A percentile compares a stretch with the other conserved stretches of the same genome.
These are phyloP conservation scores for Karstenula rhodostoma DNA, from an alignment of 2,329 filamentous ascomycete genomes.

Conservation along the genomic window DNA sequence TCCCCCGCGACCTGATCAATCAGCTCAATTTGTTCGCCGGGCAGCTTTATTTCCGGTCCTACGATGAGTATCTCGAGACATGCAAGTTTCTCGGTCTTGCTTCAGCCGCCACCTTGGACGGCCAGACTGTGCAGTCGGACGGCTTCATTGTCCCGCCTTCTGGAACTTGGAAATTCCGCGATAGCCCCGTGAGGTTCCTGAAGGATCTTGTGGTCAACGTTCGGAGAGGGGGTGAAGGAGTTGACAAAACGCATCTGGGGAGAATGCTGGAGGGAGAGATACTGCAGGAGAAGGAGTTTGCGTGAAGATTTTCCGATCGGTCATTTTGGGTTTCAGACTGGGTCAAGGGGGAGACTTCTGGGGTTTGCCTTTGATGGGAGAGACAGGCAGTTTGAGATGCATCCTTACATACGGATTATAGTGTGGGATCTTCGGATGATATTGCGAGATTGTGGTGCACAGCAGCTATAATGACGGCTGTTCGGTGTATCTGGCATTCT, in stretches of 20 bases:
- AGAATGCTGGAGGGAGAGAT: slow-evolving; percentile 46
- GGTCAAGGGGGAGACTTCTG: background rate
- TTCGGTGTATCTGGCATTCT: background rate
- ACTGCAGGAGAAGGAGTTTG: slow-evolving; percentile 46
- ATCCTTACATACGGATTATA: background rate
- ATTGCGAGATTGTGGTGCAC: background rate
- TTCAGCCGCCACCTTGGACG: slow-evolving; percentile 28
- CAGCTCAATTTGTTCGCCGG: slow-evolving; percentile 73
- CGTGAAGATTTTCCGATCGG: background rate
- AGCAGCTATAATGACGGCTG: background rate
- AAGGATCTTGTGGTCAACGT: slow-evolving; percentile 44
- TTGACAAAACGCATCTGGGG: slow-evolving; percentile 57
- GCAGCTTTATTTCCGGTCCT: slow-evolving; percentile 68
- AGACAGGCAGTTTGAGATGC: background rate
- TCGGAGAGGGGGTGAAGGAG: slow-evolving; percentile 46
- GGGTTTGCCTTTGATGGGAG: background rate
- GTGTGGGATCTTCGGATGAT: background rate
- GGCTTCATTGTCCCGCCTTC: slow-evolving; percentile 46
- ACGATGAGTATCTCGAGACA: slow-evolving; percentile 61
- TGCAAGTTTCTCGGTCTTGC: slow-evolving; percentile 64
- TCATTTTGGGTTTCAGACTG: background rate
- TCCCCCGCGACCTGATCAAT: slow-evolving; percentile 43
- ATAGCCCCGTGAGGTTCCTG: slow-evolving; percentile 55
- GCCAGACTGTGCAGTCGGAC: slow-evolving; percentile 40
- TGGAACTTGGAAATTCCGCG: slow-evolving; percentile 42